Base-by-base conservation (phyloP, 2,329 filamentous ascomycete species). In the Alternaria brassicicola region DNA sequence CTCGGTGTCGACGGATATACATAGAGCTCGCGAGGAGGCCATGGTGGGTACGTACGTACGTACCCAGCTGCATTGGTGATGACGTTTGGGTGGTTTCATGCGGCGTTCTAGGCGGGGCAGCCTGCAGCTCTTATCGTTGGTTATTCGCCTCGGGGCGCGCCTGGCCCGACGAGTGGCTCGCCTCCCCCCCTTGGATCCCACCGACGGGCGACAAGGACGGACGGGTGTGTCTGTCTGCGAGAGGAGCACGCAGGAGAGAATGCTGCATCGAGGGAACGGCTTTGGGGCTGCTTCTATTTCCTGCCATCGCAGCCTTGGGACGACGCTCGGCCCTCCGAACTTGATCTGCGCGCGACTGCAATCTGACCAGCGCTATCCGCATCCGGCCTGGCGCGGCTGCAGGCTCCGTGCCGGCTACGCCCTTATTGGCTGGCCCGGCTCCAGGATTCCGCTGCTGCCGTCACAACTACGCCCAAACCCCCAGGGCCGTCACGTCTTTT, bases 301-400 rank as follows among this genome's bases (percentile, higher is more conserved):
- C n/a, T n/a, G n/a, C n/a, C 13, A 28, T 38, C 25, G 48, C 48
- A 25, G 41, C 23, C 28, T 46, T 46, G 35, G 9, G 38, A 6
- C 51, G 35, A 19, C 59, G 57, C 54, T 53, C n/a, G 51, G 56
- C 33, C 59, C 36, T 28, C 51, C 59, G 66, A 66, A 67, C 65
- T 56, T 57, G 66, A 68, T 68, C 67, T 64, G 61, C 63, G 58
- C 52, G 33, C 50, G 47, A 33, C 42, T 48, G 48, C 35, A 59
- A 42, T 49, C 61, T 59, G 28, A 52, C 52, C 42, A 30, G 26
- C 47, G 42, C 52, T 48, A 47, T 42, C 43, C 39, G 33, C 26
- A 43, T 17, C 10, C 26, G 33, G 50, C 21, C 26, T 52, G 43
- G 59, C 55, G 23, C 41, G n/a, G 3, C 46, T 55, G 56, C 56